A percentile compares a stretch with the other conserved stretches of the same genome.
Conservation (phyloP, 2,329 filamentous ascomycete genomes). For the Clarireedia sp. region DNA sequence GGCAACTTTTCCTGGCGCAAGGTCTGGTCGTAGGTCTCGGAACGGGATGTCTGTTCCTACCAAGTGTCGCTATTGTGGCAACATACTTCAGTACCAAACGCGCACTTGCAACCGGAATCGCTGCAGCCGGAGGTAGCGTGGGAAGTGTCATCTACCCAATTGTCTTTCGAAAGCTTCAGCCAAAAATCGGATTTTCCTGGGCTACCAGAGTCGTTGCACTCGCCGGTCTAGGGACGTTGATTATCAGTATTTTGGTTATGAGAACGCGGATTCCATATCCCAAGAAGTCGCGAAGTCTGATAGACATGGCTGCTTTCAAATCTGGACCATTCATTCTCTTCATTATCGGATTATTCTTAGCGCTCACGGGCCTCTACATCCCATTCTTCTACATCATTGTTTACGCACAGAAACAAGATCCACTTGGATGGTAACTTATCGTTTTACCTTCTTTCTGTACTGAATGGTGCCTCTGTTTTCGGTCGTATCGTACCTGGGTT, state of each 20-base stretch:
- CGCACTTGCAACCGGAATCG: conserved; percentile 29
- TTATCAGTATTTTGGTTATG: not conserved
- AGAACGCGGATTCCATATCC: not conserved
- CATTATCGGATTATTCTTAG: conserved; percentile 32
- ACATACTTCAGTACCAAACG: conserved; percentile 33
- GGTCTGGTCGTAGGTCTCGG: conserved; percentile 39
- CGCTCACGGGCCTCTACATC: conserved; percentile 41
- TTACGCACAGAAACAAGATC: conserved; percentile 27
- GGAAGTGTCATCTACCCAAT: conserved; percentile 51
- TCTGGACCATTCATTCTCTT: conserved; percentile 30
- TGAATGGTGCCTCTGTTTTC: conserved; percentile 28
- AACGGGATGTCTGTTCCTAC: conserved; percentile 34
- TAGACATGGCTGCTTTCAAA: conserved; percentile 23
- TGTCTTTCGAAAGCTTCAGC: conserved; percentile 19
- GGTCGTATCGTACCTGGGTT: conserved; percentile 31
- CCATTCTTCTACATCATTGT: conserved; percentile 38
- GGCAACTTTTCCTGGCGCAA: conserved; percentile 38
- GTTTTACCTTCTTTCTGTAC: not conserved
- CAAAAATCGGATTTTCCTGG: conserved; percentile 43
- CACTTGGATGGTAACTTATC: not conserved
- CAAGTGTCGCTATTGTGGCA: conserved; percentile 51
- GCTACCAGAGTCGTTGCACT: conserved; percentile 46
- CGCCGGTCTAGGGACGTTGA: conserved; percentile 34
- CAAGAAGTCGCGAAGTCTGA: not conserved
- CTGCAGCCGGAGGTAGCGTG: conserved; percentile 17